A percentile compares a stretch with the other conserved stretches of the same genome.
phyloP scores from a whole-genome alignment of 257 asterid species.

The Anisodus acutangulus region DNA sequence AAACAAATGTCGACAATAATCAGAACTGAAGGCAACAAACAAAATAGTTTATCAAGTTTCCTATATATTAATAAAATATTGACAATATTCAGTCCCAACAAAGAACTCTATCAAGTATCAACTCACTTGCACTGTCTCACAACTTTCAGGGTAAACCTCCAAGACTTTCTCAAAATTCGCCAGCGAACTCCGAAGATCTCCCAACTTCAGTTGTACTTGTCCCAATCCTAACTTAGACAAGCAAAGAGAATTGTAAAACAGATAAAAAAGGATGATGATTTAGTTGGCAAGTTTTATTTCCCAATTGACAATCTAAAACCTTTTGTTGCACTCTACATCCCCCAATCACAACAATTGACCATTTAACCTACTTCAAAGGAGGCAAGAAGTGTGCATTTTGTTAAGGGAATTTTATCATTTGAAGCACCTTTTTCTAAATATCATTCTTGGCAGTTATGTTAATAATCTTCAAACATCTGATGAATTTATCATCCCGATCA shows the following conservation, averaged over 20 bases:
- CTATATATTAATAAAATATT: conserved; percentile 9
- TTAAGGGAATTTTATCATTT: background rate
- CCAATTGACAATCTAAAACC: background rate
- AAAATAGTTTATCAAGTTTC: conserved; percentile 10
- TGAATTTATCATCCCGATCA: conserved; percentile 9
- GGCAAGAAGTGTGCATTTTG: conserved; percentile 12
- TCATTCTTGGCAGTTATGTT: background rate
- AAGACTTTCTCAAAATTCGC: conserved; percentile 91
- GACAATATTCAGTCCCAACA: conserved; percentile 17
- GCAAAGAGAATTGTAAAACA: conserved; percentile 22
- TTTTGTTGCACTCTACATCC: conserved; percentile 9
- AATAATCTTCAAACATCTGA: background rate
- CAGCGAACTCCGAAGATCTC: conserved; percentile 84
- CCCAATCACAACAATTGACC: conserved; percentile 11
- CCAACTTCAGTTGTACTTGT: conserved; percentile 81
- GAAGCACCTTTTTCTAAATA: background rate
- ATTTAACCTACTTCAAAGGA: background rate
- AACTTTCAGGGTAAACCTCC: conserved; percentile 94
- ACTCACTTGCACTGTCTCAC: conserved; percentile 69
- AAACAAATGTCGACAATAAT: conserved; percentile 6
- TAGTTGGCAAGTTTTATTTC: conserved; percentile 17
- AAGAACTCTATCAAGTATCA: conserved; percentile 28
- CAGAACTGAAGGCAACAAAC: conserved; percentile 21
- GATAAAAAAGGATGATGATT: conserved; percentile 4
- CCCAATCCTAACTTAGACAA: conserved; percentile 74